Evolutionary conservation across 306 rosid genomes (phyloP).

Genomic region (Purshia tridentata): DNA sequence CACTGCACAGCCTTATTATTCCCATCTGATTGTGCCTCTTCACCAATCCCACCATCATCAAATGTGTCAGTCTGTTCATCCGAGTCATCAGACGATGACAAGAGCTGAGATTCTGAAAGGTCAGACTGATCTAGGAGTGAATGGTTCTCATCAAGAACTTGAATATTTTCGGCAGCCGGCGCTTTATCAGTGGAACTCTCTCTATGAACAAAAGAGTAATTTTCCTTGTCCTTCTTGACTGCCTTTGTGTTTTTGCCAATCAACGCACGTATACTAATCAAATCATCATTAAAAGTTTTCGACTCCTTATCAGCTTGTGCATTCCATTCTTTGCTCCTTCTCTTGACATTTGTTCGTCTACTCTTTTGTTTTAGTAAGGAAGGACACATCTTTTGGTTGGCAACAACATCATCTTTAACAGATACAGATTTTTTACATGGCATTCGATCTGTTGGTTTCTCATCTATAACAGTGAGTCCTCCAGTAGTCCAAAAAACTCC

Average conservation of each 20-base stretch:
- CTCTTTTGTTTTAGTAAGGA: slow-evolving; percentile 43
- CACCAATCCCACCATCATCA: slow-evolving; percentile 43
- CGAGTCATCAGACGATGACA: slow-evolving; percentile 10
- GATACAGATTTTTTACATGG: slow-evolving; percentile 2
- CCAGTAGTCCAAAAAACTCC: slow-evolving; percentile 75
- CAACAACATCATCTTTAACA: slow-evolving; percentile 17
- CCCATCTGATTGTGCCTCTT: slow-evolving; percentile 36
- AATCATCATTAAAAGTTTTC: slow-evolving; percentile 22
- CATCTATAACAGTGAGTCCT: slow-evolving; percentile 34
- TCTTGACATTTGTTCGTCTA: slow-evolving; percentile 44
- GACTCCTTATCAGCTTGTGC: slow-evolving; percentile 27
- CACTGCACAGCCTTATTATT: slow-evolving; percentile 72
- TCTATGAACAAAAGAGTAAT: slow-evolving; percentile 16
- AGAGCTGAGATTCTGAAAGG: slow-evolving; percentile 30
- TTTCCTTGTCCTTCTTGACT: slow-evolving; percentile 6
- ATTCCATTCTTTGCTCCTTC: slow-evolving; percentile 37
- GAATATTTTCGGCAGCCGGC: slow-evolving; percentile 7
- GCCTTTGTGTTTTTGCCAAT: slow-evolving; percentile 12
- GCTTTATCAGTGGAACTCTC: slow-evolving; percentile 31
- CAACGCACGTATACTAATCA: neutral
- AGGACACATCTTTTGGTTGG: slow-evolving; percentile 30
- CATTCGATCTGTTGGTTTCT: slow-evolving; percentile 6
- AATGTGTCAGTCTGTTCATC: slow-evolving; percentile 13
- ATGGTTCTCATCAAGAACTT: slow-evolving; percentile 3
- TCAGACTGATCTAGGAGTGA: slow-evolving; percentile 34